Conservation (phyloP, 139 green algal species). For the Dunaliella sp. region DNA sequence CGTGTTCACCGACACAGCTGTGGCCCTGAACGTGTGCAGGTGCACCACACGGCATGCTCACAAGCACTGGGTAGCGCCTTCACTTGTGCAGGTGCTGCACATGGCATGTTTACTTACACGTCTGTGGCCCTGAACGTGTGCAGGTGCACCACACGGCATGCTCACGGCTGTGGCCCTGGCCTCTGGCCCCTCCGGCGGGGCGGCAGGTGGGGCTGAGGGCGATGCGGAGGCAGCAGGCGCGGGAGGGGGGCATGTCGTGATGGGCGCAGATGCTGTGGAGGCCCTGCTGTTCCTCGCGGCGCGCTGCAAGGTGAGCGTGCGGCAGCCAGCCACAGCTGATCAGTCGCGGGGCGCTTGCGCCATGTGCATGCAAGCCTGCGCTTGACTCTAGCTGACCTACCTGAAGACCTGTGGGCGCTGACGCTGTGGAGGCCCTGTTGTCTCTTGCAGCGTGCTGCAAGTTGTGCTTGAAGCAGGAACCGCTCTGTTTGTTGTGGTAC, state of each 20-base stretch:
- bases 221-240: too few relatives aligned
- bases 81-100: background rate
- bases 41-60: too few relatives aligned
- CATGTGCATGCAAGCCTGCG: too few relatives aligned
- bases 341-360: too few relatives aligned
- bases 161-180: background rate
- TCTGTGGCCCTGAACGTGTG: background rate
- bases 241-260: background rate
- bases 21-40: background rate
- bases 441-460: conserved; percentile 78
- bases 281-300: conserved; percentile 84
- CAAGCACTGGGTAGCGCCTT: too few relatives aligned
- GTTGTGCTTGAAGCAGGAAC: conserved; percentile 44
- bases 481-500: too few relatives aligned
- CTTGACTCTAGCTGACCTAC: too few relatives aligned
- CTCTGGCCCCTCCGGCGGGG: background rate
- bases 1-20: background rate
- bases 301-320: conserved; percentile 58
- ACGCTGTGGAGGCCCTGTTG: conserved; percentile 80
- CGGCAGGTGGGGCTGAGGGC: background rate
- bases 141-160: background rate
- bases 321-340: too few relatives aligned
- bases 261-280: conserved; percentile 66
- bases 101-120: background rate
- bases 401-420: too few relatives aligned